These are phyloP conservation scores for Urtica urens DNA, from an alignment of 306 rosid genomes.

Conservation along the genomic window DNA sequence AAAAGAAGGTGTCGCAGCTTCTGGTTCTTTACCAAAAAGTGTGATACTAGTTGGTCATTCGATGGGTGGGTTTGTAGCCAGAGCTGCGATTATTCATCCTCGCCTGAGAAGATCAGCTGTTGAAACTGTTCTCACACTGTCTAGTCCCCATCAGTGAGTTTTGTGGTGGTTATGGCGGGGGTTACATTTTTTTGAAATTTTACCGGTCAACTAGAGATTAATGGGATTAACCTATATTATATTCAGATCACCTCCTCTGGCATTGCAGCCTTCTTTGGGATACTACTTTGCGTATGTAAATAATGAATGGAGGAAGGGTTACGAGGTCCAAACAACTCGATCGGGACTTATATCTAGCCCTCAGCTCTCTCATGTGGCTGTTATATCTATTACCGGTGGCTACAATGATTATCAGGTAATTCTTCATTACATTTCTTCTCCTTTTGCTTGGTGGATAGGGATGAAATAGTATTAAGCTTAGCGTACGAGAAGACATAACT, in stretches of 20 bases:
- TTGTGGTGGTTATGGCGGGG: neutral
- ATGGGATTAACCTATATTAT: slow-evolving; percentile 28
- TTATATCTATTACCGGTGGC: slow-evolving; percentile 82
- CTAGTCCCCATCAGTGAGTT: slow-evolving; percentile 89
- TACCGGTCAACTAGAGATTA: slow-evolving; percentile 25
- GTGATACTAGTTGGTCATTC: slow-evolving; percentile 98
- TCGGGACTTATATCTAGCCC: slow-evolving; percentile 64
- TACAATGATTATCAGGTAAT: slow-evolving; percentile 87
- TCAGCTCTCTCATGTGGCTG: slow-evolving; percentile 65
- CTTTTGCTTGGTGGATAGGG: neutral
- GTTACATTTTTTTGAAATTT: slow-evolving; percentile 13
- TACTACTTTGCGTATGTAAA: slow-evolving; percentile 69
- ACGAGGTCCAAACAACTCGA: slow-evolving; percentile 46
- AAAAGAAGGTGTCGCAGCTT: slow-evolving; percentile 59
- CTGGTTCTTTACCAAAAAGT: slow-evolving; percentile 68
- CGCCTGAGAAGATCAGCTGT: slow-evolving; percentile 76
- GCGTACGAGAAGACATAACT: too few relatives aligned
- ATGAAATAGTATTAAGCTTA: slow-evolving; percentile 1
- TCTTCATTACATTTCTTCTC: slow-evolving; percentile 3
- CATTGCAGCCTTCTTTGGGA: slow-evolving; percentile 94
- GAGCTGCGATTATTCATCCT: slow-evolving; percentile 82
- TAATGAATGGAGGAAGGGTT: slow-evolving; percentile 80
- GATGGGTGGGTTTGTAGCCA: slow-evolving; percentile 99
- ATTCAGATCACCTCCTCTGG: slow-evolving; percentile 95
- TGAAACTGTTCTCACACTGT: slow-evolving; percentile 85